Evolutionary conservation across 2,329 filamentous ascomycete species (phyloP), one percentile per base, ranked within the genome.

Genomic region (Hymenoscyphus repandus): DNA sequence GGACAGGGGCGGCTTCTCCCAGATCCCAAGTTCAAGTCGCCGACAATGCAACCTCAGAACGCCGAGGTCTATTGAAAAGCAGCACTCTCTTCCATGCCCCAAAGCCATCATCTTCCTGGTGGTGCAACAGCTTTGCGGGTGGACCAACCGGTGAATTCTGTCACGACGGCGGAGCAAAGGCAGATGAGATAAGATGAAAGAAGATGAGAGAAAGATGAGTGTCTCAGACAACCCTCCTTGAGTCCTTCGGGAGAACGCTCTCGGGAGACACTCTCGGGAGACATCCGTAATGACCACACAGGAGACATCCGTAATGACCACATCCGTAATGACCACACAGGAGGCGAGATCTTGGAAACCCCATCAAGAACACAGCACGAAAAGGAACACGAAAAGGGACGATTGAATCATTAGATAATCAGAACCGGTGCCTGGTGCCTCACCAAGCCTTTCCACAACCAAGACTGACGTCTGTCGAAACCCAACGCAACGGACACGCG

Each of bases 81-180:
- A 34, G 32, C 32, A 13, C 32, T 13, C 32, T 7, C 6, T 22
- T n/a, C n/a, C n/a, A n/a, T n/a, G n/a, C n/a, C n/a, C n/a, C n/a
- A n/a, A n/a, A n/a, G n/a, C n/a, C n/a, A n/a, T n/a, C n/a, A n/a
- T n/a, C n/a, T n/a, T n/a, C n/a, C n/a, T n/a, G n/a, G n/a, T n/a
- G n/a, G n/a, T n/a, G n/a, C n/a, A n/a, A n/a, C n/a, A n/a, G n/a
- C n/a, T n/a, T n/a, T n/a, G n/a, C n/a, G n/a, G n/a, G n/a, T n/a
- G n/a, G n/a, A 22, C 40, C 40, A 43, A 43, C 40, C 40, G 40
- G 40, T 22, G 22, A 43, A 27, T 43, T 43, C n/a, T 32, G 13
- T 34, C n/a, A 9, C 27, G 15, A 20, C 42, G 42, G 42, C 42
- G 34, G 27, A 45, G 42, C 27, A 45, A 34, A 45, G 42, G 42